phyloP scores from a whole-genome alignment of 352 stramenopile genomes.

The Phytopythium sindhum region DNA sequence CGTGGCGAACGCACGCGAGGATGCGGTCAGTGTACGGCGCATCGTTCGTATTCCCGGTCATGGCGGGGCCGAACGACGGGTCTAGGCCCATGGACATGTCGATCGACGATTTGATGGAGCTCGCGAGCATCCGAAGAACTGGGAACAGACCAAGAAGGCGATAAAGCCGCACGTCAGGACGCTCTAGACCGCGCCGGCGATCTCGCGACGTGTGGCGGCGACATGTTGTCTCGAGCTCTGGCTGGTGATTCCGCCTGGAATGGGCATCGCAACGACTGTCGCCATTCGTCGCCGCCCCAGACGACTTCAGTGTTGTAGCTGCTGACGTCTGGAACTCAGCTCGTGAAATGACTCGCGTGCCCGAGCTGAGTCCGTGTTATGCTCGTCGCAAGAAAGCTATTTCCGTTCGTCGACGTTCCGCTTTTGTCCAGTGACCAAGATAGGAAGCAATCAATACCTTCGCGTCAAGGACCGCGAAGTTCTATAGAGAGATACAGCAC shows the following conservation, averaged over 20 bases:
- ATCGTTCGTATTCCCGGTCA: constrained; percentile 37
- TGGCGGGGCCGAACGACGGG: constrained; percentile 10
- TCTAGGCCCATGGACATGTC: constrained; percentile 14
- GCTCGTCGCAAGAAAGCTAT: no score
- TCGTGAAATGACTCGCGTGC: no score
- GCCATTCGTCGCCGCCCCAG: neutral
- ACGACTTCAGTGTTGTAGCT: no score
- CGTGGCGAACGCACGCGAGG: constrained; percentile 38
- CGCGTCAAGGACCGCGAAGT: no score
- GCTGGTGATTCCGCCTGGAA: neutral
- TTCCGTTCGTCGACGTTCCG: no score
- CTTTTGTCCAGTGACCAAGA: no score
- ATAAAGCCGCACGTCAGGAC: constrained; percentile 29
- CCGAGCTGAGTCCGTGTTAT: no score
- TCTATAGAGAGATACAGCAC: no score
- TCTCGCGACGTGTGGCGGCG: neutral
- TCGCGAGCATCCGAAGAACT: constrained; percentile 31
- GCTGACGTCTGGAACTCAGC: no score
- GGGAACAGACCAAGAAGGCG: constrained; percentile 19
- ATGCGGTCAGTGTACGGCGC: constrained; percentile 43
- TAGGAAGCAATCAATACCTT: no score
- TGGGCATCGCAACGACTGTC: neutral
- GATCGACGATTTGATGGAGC: constrained; percentile 6
- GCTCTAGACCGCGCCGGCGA: constrained; percentile 16
- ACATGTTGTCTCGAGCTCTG: neutral